Evolutionary conservation across 2,329 filamentous ascomycete species (phyloP), one percentile per base, ranked within the genome.

Genomic region (Pyrenochaeta sp.): DNA sequence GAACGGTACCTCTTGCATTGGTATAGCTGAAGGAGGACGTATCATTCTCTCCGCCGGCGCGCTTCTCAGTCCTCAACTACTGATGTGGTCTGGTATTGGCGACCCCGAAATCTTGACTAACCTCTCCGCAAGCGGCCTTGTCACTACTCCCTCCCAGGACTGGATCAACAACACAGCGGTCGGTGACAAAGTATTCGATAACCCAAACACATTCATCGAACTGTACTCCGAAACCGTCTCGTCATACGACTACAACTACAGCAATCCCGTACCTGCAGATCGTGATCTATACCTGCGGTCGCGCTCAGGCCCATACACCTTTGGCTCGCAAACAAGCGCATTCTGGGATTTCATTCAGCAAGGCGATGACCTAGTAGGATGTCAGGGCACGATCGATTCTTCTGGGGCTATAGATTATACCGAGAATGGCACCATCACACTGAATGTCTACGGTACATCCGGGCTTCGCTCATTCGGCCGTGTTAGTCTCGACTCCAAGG

Each of bases 401-500:
- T 73, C 81, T 0, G 84, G 84, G 2, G 79, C 75, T 40, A 68
- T 72, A 1, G 80, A 74, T 8, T 82, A 71, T 64, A 79, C 57
- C 1, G 65, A 68, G 34, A 77, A 77, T 50, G 77, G 82, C 56
- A 84, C 82, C 58, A 82, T 86, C 50, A 86, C 84, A 0, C 76
- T 86, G 22, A 86, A 86, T 68, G 72, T 86, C 4, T 86, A 86
- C 72, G 84, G 84, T 8, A 86, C 84, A 0, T 85, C 83, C 0
- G 84, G 84, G 0, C 75, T 86, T 24, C 77, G 79, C 5, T 86
- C 84, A 2, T 70, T 77, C 0, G 83, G 84, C 1, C 75, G 77
- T 4, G 83, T 85, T 3, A 66, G 77, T 6, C 77, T 85, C 13
- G 80, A 83, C 47, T 69, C 72, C 0, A 78, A 78, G 0, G 82